Conservation (phyloP, 2,329 filamentous ascomycete species). For the Fusarium protoensiforme region DNA sequence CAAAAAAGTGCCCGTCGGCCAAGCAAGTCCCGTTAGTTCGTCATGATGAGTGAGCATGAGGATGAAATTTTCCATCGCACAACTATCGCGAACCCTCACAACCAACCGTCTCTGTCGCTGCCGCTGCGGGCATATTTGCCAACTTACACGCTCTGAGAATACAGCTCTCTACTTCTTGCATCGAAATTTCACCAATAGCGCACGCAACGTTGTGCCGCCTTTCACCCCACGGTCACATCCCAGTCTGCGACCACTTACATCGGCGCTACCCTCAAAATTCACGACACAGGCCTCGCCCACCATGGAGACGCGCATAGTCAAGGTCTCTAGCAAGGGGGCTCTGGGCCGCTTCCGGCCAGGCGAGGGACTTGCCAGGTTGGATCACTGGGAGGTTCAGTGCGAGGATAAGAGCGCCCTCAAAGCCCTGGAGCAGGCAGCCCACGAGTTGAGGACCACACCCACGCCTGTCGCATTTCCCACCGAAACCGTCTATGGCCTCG, state of each 20-base stretch:
- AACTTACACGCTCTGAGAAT: background rate
- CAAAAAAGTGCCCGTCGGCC: no score
- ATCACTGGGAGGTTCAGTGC: conserved; percentile 55
- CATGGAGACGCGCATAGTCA: conserved; percentile 56
- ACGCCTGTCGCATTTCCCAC: conserved; percentile 94
- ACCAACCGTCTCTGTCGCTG: conserved; percentile 19
- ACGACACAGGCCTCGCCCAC: conserved; percentile 23
- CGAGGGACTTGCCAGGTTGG: conserved; percentile 47
- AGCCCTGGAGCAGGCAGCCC: conserved; percentile 72
- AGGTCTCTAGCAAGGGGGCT: conserved; percentile 45
- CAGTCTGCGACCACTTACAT: conserved; percentile 41
- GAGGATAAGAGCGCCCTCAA: conserved; percentile 47
- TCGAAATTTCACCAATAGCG: conserved; percentile 1
- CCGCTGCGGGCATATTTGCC: conserved; percentile 3
- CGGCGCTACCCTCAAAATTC: conserved; percentile 25
- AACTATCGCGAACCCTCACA: conserved; percentile 31
- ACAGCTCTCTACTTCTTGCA: background rate
- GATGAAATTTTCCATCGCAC: conserved; percentile 43
- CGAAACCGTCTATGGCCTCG: conserved; percentile 96
- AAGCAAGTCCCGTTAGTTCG: conserved; percentile 36
- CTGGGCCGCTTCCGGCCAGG: conserved; percentile 50
- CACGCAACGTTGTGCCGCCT: background rate
- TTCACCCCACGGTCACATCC: conserved; percentile 14
- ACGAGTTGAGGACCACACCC: conserved; percentile 71
- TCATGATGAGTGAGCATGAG: conserved; percentile 43